Evolutionary conservation across 2,329 filamentous ascomycete genomes (phyloP).

Genomic region (Ascochyta fabae): DNA sequence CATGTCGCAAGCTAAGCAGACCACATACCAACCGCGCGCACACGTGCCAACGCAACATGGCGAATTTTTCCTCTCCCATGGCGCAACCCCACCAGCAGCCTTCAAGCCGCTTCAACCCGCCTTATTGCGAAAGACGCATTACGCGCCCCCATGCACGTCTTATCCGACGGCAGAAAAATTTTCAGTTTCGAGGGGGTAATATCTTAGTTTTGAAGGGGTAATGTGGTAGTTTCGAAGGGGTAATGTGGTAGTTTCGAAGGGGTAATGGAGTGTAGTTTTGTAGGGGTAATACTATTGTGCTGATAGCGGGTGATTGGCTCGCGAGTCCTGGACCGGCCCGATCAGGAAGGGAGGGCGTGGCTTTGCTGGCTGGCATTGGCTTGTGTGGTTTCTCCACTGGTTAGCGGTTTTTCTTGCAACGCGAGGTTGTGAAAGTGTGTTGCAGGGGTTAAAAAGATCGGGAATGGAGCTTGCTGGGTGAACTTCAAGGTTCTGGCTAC

Average conservation of each 20-base stretch:
- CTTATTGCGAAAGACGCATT: background rate
- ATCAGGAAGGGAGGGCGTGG: conserved; percentile 18
- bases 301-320: conserved; percentile 17
- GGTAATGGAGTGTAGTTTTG: conserved; percentile 22
- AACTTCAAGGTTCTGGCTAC: too few species aligned
- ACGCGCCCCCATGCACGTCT: conserved; percentile 2
- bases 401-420: background rate
- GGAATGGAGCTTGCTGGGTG: too few species aligned
- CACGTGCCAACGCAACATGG: conserved; percentile 4
- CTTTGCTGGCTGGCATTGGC: background rate
- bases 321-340: conserved; percentile 19
- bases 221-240: conserved; percentile 38
- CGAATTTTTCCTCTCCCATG: conserved; percentile 6
- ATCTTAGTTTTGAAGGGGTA: conserved; percentile 18
- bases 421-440: too few species aligned
- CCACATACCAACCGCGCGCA: too few species aligned
- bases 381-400: background rate
- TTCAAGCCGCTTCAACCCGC: background rate
- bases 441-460: too few species aligned
- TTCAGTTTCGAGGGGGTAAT: conserved; percentile 50
- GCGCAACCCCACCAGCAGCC: conserved; percentile 1
- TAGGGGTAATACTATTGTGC: conserved; percentile 14
- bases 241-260: conserved; percentile 29
- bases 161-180: conserved; percentile 26
- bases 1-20: too few species aligned